These are phyloP conservation scores for Cinnamomum chago DNA, from an alignment of 164 flowering plant genomes.

Conservation along the genomic window DNA sequence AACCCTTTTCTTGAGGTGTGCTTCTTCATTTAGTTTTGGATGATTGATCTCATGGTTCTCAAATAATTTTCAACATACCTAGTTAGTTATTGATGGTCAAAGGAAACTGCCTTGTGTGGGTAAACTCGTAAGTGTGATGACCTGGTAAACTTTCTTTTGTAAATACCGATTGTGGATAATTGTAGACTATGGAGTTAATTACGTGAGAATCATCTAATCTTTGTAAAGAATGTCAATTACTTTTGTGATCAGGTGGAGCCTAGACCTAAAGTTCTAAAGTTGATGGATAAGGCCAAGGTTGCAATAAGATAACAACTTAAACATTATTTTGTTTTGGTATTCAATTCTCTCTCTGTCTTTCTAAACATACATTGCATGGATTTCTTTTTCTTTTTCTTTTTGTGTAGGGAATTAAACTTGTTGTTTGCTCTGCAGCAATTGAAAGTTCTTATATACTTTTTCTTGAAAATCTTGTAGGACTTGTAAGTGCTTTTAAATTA, in stretches of 20 bases:
- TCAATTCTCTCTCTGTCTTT: neutral
- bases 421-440: slow-evolving; percentile 97
- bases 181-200: too few relatives aligned
- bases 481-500: too few relatives aligned
- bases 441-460: slow-evolving; percentile 89
- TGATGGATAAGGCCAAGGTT: slow-evolving; percentile 92
- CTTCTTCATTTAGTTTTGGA: too few relatives aligned
- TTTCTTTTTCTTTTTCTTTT: neutral
- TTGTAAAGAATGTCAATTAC: slow-evolving; percentile 13
- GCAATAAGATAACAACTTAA: slow-evolving; percentile 54
- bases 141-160: too few relatives aligned
- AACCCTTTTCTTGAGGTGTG: too few relatives aligned
- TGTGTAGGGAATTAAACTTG: slow-evolving; percentile 67
- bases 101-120: too few relatives aligned
- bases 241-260: slow-evolving; percentile 37
- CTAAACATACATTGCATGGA: neutral
- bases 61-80: too few relatives aligned
- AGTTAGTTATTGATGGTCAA: too few relatives aligned
- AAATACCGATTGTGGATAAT: too few relatives aligned
- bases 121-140: too few relatives aligned
- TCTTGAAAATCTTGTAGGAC: slow-evolving; percentile 56
- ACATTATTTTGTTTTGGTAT: neutral
- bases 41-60: too few relatives aligned
- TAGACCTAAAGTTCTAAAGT: slow-evolving; percentile 43
- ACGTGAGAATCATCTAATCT: neutral